A percentile compares a stretch with the other conserved stretches of the same genome.
Conservation (phyloP, 805 yeast species). For the Wickerhamomyces ciferrii region DNA sequence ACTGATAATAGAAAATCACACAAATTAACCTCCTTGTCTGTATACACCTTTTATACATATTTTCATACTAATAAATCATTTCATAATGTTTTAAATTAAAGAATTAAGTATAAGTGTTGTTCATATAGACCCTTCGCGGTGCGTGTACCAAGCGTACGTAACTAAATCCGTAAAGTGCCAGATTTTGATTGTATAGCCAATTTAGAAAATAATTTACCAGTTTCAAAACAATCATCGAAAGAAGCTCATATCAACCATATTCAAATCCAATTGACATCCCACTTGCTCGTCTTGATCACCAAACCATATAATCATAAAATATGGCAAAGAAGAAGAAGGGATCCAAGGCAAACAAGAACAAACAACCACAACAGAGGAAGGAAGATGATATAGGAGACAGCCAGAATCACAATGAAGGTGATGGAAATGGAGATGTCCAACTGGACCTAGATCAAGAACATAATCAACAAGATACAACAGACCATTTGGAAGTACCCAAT, state of each 20-base stretch:
- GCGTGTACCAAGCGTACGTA: background rate
- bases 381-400: background rate
- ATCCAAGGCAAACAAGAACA: background rate
- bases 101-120: no score
- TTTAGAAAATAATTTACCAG: background rate
- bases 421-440: background rate
- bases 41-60: background rate
- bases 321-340: conserved; percentile 3
- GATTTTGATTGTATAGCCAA: background rate
- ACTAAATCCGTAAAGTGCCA: background rate
- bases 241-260: no score
- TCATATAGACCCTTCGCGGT: background rate
- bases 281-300: no score
- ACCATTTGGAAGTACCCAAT: background rate
- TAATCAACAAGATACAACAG: background rate
- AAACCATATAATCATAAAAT: no score
- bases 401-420: background rate
- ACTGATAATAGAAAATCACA: no score
- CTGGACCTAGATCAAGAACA: background rate
- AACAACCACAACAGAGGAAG: background rate
- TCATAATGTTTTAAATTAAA: no score
- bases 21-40: no score
- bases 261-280: no score
- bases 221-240: no score
- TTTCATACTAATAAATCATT: no score